phyloP scores from a whole-genome alignment of 202 grass and related monocot genomes.

The Zoysia matrella region DNA sequence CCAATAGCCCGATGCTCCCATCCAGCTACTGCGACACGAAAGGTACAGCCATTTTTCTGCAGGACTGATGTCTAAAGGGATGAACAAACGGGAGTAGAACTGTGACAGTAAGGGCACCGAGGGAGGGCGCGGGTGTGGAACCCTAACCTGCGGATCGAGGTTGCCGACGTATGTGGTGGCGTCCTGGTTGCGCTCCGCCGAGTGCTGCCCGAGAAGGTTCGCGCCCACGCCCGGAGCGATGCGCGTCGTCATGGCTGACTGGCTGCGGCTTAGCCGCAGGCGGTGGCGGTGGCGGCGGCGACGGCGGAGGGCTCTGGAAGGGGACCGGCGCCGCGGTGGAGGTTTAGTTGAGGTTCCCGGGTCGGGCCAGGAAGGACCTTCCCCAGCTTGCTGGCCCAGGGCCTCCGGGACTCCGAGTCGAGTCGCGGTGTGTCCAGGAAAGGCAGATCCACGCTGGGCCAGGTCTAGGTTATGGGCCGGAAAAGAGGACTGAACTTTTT shows the following conservation, averaged over 20 bases:
- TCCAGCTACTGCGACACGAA: background rate
- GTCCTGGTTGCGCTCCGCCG: no score
- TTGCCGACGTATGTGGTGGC: no score
- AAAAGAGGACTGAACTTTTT: no score
- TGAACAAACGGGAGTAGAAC: background rate
- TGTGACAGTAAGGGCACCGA: background rate
- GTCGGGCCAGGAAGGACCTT: background rate
- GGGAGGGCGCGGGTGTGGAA: background rate
- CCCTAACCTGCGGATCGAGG: conserved; percentile 63
- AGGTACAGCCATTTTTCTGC: background rate
- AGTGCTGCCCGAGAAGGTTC: conserved; percentile 25
- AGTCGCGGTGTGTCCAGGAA: background rate
- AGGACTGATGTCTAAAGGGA: background rate
- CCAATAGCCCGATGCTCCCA: background rate
- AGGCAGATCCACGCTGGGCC: no score
- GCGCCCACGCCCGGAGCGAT: conserved; percentile 94
- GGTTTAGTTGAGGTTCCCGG: conserved; percentile 14
- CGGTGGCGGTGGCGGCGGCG: background rate
- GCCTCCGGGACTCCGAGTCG: background rate
- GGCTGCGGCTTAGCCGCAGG: conserved; percentile 11
- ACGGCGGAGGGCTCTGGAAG: conserved; percentile 2
- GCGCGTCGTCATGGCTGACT: conserved; percentile 33
- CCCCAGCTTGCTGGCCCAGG: background rate
- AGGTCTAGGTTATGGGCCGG: no score
- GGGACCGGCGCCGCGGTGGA: background rate